Conservation (phyloP, 371 early-diverging fungal species). For the Mucor saturninus region DNA sequence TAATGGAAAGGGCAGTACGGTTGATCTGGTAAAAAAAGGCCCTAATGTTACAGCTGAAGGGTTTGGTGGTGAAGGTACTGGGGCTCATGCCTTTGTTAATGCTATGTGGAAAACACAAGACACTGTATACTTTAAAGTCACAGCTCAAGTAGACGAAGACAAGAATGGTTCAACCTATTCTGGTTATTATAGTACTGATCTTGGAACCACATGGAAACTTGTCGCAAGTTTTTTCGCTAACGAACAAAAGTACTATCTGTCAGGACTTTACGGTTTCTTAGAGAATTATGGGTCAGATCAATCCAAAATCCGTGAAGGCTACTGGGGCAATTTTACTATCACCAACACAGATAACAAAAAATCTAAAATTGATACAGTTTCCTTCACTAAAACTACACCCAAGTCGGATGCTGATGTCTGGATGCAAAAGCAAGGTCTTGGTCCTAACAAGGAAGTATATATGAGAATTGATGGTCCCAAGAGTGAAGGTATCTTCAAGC, state of each 20-base stretch:
- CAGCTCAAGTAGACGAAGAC: constrained; percentile 5
- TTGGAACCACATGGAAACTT: constrained; percentile 11
- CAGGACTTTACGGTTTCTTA: constrained; percentile 18
- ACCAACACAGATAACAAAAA: background rate
- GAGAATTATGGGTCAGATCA: constrained; percentile 17
- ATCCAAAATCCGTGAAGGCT: constrained; percentile 14
- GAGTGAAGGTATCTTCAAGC: constrained; percentile 5
- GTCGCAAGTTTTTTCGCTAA: constrained; percentile 18
- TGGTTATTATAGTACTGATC: constrained; percentile 16
- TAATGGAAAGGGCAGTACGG: constrained; percentile 23
- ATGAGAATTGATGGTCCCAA: constrained; percentile 20
- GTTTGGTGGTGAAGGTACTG: constrained; percentile 32
- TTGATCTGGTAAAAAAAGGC: constrained; percentile 8
- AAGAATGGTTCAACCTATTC: constrained; percentile 3
- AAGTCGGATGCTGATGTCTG: background rate
- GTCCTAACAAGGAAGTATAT: constrained; percentile 10
- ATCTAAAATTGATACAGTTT: background rate
- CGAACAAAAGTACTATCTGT: constrained; percentile 1
- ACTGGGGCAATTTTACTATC: constrained; percentile 19
- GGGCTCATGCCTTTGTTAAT: constrained; percentile 13
- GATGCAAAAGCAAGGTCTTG: constrained; percentile 4
- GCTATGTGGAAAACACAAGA: constrained; percentile 16
- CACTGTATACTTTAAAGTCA: constrained; percentile 19
- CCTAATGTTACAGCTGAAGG: constrained; percentile 4
- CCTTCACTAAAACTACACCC: constrained; percentile 5